Base-by-base conservation (phyloP, 106 monocot genomes). In the Iris macrosiphon region DNA sequence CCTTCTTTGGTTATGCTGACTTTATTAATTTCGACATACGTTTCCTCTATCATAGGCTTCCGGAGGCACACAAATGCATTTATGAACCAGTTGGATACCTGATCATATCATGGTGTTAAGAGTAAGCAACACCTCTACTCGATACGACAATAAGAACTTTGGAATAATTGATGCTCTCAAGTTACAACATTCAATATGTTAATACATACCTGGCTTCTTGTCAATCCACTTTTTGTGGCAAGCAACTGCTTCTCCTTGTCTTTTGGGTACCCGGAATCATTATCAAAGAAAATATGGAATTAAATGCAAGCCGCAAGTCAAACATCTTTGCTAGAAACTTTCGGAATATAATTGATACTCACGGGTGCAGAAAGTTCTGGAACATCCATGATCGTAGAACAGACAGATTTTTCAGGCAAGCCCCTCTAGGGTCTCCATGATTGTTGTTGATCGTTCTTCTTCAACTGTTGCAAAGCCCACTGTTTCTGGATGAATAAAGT, bases 31-130 rank as follows among this genome's bases (percentile, higher is more conserved):
- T 88, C 88, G 17, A 70, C 35, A 56, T 73, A 88, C 88, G 83
- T 88, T 58, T 88, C 88, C 44, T 88, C 88, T 3, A 88, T 83
- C 88, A 88, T 79, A 11, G 88, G 88, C 49, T 88, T 88, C 88
- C 88, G 83, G 37, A 88, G 72, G 6, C 88, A 79, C 50, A 88
- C 88, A 0, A 82, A 64, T 17, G 88, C 88, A 63, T 88, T 88
- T 56, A 88, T 88, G 51, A 88, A 88, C 87, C 87, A 88, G 53
- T 88, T 88, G 0, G 87, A 88, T 5, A 88, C 82, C 88, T 88
- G 69, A n/a, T n/a, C n/a, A 61, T 3, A 45, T 7, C 48, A 34
- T 18, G 13, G 31, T n/a, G 17, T 22, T 16, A 60, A 72, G 30
- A 1, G 73, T 12, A 24, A n/a, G n/a, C n/a, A n/a, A n/a, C n/a